Evolutionary conservation across 1,284 basidiomycete genomes (phyloP).

Genomic region (Microstroma glucosiphilum): DNA sequence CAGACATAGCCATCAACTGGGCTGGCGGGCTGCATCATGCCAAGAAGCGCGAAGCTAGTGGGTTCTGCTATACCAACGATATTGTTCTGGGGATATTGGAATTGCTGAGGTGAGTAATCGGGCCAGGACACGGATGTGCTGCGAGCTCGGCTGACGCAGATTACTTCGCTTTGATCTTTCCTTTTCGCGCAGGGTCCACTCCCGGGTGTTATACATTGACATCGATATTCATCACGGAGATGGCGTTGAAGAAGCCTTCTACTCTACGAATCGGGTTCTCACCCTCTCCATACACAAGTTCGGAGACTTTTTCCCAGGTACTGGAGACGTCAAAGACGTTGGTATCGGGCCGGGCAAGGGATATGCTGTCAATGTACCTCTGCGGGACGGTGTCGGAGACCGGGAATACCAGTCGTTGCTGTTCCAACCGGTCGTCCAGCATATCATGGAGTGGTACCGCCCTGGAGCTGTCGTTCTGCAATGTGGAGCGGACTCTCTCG

Average conservation of each 20-base stretch:
- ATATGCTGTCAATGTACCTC: constrained; percentile 86
- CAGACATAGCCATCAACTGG: constrained; percentile 98
- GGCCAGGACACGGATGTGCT: background rate
- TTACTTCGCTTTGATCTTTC: no score
- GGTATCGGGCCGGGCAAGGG: constrained; percentile 80
- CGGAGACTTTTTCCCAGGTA: constrained; percentile 95
- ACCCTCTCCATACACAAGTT: constrained; percentile 88
- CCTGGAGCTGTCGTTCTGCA: constrained; percentile 87
- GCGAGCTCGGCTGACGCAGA: background rate
- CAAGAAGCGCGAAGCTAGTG: constrained; percentile 91
- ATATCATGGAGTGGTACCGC: constrained; percentile 81
- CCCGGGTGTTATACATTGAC: constrained; percentile 92
- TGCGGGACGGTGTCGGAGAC: constrained; percentile 90
- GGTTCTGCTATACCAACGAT: constrained; percentile 97
- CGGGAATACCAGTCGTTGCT: constrained; percentile 63
- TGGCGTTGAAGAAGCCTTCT: constrained; percentile 97
- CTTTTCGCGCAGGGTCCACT: constrained; percentile 51
- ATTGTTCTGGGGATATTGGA: constrained; percentile 48
- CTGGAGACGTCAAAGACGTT: constrained; percentile 62
- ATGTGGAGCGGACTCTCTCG: constrained; percentile 90
- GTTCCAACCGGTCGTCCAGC: constrained; percentile 60
- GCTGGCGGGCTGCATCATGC: constrained; percentile 96
- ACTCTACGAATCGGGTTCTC: constrained; percentile 93
- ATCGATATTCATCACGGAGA: constrained; percentile 98
- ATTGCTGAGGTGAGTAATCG: constrained; percentile 23